Conservation (phyloP, 495 filamentous ascomycete species). For the Aspergillus kassunensis region DNA sequence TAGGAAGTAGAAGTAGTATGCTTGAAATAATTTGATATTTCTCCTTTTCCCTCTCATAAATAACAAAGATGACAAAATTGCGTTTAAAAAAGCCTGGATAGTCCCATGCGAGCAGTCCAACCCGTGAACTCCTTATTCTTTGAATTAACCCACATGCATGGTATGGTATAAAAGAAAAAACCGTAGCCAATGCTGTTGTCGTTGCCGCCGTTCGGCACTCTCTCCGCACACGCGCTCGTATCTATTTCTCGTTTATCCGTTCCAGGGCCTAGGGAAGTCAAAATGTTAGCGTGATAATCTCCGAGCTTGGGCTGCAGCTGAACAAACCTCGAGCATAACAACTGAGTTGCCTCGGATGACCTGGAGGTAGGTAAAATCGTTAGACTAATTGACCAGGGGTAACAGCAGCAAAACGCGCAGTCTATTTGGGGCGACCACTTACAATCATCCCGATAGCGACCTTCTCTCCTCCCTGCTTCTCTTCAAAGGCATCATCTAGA, state of each 20-base stretch:
- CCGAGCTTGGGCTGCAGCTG: not conserved
- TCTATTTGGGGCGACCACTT: slow-evolving; percentile 28
- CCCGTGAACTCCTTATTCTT: slow-evolving; percentile 40
- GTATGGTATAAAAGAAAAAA: slow-evolving; percentile 19
- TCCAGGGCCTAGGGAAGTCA: slow-evolving; percentile 49
- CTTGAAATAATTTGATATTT: slow-evolving; percentile 1
- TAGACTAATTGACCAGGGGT: no score
- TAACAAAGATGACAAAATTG: slow-evolving; percentile 23
- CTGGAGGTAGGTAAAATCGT: no score
- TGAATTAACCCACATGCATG: slow-evolving; percentile 17
- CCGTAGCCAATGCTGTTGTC: no score
- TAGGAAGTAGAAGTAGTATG: no score
- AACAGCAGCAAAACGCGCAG: no score
- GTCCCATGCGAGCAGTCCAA: slow-evolving; percentile 38
- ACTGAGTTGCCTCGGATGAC: slow-evolving; percentile 92
- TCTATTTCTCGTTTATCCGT: slow-evolving; percentile 52
- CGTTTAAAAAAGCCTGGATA: slow-evolving; percentile 20
- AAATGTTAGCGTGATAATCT: slow-evolving; percentile 18
- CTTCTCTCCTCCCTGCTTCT: slow-evolving; percentile 90
- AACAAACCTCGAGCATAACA: slow-evolving; percentile 82
- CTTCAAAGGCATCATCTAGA: slow-evolving; percentile 94
- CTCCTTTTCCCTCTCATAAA: slow-evolving; percentile 20
- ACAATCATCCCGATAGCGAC: slow-evolving; percentile 90
- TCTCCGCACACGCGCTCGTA: slow-evolving; percentile 8
- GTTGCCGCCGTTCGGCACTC: slow-evolving; percentile 11